Evolutionary conservation across 2,329 filamentous ascomycete species (phyloP).

Genomic region (Curvularia sp.): DNA sequence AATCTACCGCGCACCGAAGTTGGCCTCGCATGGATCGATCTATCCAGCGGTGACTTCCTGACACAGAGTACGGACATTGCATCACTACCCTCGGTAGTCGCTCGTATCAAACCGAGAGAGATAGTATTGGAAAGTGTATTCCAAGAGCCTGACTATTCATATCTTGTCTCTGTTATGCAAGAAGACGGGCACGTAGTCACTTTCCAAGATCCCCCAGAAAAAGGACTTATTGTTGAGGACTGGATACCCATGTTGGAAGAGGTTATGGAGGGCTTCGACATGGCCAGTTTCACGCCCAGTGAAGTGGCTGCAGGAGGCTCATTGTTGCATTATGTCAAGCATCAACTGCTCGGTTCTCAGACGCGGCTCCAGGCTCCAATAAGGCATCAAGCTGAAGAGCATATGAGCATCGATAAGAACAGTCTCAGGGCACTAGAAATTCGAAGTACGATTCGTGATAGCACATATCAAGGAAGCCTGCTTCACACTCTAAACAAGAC

Average conservation of each 20-base stretch:
- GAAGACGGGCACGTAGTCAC: constrained; percentile 80
- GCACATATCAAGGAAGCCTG: constrained; percentile 79
- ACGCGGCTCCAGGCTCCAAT: constrained; percentile 85
- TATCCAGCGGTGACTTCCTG: constrained; percentile 93
- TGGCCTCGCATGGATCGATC: constrained; percentile 90
- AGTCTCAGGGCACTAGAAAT: constrained; percentile 90
- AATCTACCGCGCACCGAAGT: constrained; percentile 58
- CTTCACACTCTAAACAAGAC: constrained; percentile 89
- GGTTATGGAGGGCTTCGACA: constrained; percentile 64
- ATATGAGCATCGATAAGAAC: constrained; percentile 91
- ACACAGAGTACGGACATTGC: constrained; percentile 77
- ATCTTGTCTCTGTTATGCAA: constrained; percentile 71
- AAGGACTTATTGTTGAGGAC: constrained; percentile 61
- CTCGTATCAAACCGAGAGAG: constrained; percentile 83
- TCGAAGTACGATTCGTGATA: constrained; percentile 82
- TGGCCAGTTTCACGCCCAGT: constrained; percentile 65
- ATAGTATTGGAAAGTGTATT: constrained; percentile 72
- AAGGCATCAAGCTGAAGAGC: constrained; percentile 74
- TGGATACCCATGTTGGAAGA: constrained; percentile 83
- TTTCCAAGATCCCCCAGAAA: constrained; percentile 63
- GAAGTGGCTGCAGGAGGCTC: constrained; percentile 81
- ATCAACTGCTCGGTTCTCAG: constrained; percentile 76
- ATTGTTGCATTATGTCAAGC: constrained; percentile 83
- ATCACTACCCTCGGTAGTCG: constrained; percentile 79
- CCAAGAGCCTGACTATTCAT: constrained; percentile 64